These are phyloP conservation scores for Aspergillus pseudoglaucus DNA, from an alignment of 2,329 filamentous ascomycete genomes.

Conservation along the genomic window DNA sequence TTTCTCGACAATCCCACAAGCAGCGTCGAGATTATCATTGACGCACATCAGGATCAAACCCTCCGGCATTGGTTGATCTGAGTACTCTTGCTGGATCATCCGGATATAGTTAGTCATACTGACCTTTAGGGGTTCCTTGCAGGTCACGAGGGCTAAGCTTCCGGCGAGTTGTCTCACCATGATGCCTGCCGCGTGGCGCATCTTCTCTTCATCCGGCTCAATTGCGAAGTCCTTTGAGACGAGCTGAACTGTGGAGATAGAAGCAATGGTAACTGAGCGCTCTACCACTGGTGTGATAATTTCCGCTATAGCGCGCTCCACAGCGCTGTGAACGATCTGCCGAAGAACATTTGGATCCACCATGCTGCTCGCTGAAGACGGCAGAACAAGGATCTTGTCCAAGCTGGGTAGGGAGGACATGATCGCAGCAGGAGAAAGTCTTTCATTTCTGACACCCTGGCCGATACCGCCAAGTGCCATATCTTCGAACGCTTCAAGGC, in stretches of 20 bases:
- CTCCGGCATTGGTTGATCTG: constrained; percentile 72
- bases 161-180: constrained; percentile 95
- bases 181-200: constrained; percentile 79
- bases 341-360: constrained; percentile 61
- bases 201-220: constrained; percentile 79
- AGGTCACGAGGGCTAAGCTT: constrained; percentile 91
- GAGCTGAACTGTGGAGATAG: constrained; percentile 91
- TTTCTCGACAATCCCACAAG: constrained; percentile 89
- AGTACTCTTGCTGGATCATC: constrained; percentile 62
- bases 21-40: constrained; percentile 91
- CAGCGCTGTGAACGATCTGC: constrained; percentile 74
- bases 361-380: constrained; percentile 69
- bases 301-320: constrained; percentile 84
- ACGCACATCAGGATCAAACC: constrained; percentile 98
- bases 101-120: constrained; percentile 98
- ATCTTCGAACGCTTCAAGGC: constrained; percentile 75
- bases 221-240: constrained; percentile 95
- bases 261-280: constrained; percentile 93
- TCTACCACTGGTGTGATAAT: constrained; percentile 98
- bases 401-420: constrained; percentile 79
- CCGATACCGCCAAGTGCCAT: constrained; percentile 69
- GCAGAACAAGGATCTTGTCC: constrained; percentile 69
- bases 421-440: constrained; percentile 70
- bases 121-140: constrained; percentile 90
- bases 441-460: constrained; percentile 60